A percentile compares a stretch with the other conserved stretches of the same genome.
These are phyloP conservation scores for Calycina herbarum DNA, from an alignment of 2,329 filamentous ascomycete genomes.

Conservation along the genomic window DNA sequence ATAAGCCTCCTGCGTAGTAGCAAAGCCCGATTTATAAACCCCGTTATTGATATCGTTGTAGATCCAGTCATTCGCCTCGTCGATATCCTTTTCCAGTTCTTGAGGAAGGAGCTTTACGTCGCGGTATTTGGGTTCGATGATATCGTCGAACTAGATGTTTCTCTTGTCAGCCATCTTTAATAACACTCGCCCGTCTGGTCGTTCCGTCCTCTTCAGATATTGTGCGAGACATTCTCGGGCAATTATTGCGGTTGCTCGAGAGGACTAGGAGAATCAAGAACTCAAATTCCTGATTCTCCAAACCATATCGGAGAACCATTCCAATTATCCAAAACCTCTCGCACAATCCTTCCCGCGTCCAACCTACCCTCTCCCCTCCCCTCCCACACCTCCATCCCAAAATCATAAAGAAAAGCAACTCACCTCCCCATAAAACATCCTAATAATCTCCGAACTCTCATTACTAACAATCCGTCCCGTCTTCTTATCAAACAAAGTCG, in stretches of 20 bases:
- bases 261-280: too few relatives aligned
- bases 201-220: not conserved
- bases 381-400: too few relatives aligned
- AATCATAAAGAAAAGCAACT: constrained; percentile 42
- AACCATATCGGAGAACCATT: too few relatives aligned
- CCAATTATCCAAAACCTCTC: too few relatives aligned
- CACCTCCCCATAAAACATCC: constrained; percentile 77
- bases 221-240: not conserved
- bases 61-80: constrained; percentile 77
- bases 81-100: constrained; percentile 63
- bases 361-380: too few relatives aligned
- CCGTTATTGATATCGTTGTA: constrained; percentile 74
- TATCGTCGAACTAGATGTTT: constrained; percentile 68
- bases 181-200: not conserved
- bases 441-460: constrained; percentile 76
- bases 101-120: constrained; percentile 67
- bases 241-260: too few relatives aligned
- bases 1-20: constrained; percentile 80
- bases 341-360: too few relatives aligned
- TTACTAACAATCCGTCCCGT: constrained; percentile 75
- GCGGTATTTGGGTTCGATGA: constrained; percentile 61
- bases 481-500: constrained; percentile 65
- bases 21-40: constrained; percentile 78
- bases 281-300: too few relatives aligned
- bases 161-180: not conserved